Evolutionary conservation across 1,139 yeast species (phyloP), one percentile per base, ranked within the genome.

Genomic region (Pichia sp.): DNA sequence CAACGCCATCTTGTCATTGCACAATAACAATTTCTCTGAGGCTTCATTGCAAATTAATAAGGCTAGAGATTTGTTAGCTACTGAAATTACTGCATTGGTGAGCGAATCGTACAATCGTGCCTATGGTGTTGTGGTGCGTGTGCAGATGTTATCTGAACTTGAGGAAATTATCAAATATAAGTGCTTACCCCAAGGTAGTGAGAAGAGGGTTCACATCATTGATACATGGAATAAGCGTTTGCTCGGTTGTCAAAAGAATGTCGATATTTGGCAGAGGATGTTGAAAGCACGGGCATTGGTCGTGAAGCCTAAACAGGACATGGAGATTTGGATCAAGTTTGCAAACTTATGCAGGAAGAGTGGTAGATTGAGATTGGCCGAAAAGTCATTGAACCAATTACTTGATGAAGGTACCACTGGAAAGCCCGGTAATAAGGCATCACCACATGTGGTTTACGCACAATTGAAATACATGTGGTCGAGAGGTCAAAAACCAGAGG

Each of bases 321-420:
- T 88, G 94, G 93, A 86, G 42, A 86, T 88, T 77, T 87, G 97
- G 96, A 91, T 93, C 50, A 88, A 91, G 57, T 93, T 91, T 68
- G 97, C 98, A 22, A 91, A 93, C 51, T 67, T 93, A 40, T 88
- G 98, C 55, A 73, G 98, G 46, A 93, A 91, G 58, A 83, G 96
- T 11, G 96, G 96, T 4, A 69, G 99, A 46, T 65, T 87, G 48
- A 93, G 93, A 14, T 64, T 93, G 43, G 96, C 98, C 1, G 97
- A 91, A 53, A 87, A 88, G 56, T 84, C 96, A 0, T 67, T 93
- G 45, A 84, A 84, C 48, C 72, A 81, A 6, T 65, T 93, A 39
- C 59, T 86, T 21, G 93, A 76, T 47, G 78, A 69, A 45, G 77
- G 77, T 0, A 37, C 41, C 5, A 42, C 51, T 14, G 57, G 56